phyloP scores from a whole-genome alignment of 179 eudicot species.

The Silene vulgaris region DNA sequence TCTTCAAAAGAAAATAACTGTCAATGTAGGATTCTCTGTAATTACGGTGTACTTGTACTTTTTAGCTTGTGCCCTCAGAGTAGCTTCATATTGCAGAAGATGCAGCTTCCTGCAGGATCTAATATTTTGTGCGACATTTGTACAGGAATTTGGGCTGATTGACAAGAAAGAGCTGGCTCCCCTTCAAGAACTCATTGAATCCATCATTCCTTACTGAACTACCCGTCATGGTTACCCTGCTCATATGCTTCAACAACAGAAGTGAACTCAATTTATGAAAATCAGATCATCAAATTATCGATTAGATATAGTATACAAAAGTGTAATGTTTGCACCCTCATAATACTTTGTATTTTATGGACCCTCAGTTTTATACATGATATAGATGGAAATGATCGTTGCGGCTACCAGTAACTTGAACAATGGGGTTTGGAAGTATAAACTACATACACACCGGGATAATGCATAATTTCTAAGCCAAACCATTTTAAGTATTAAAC shows the following conservation, averaged over 20 bases:
- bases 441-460: not conserved
- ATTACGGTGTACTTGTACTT: no score
- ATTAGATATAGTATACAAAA: not conserved
- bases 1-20: not conserved
- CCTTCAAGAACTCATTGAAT: conserved; percentile 85
- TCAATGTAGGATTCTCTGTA: not conserved
- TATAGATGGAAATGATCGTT: not conserved
- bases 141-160: conserved; percentile 79
- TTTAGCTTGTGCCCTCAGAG: not conserved
- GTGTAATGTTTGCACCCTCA: not conserved
- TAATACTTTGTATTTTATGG: not conserved
- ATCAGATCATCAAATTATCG: conserved; percentile 23
- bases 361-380: conserved; percentile 1
- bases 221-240: not conserved
- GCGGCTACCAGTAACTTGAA: no score
- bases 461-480: not conserved
- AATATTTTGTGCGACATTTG: conserved; percentile 5
- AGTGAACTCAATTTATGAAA: conserved; percentile 20
- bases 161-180: conserved; percentile 96
- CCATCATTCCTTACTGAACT: conserved; percentile 64
- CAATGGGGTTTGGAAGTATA: not conserved
- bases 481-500: no score
- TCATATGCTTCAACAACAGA: conserved; percentile 3
- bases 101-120: conserved; percentile 10
- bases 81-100: no score